phyloP scores from a whole-genome alignment of 805 yeast species.

The Yarrowia sp. region DNA sequence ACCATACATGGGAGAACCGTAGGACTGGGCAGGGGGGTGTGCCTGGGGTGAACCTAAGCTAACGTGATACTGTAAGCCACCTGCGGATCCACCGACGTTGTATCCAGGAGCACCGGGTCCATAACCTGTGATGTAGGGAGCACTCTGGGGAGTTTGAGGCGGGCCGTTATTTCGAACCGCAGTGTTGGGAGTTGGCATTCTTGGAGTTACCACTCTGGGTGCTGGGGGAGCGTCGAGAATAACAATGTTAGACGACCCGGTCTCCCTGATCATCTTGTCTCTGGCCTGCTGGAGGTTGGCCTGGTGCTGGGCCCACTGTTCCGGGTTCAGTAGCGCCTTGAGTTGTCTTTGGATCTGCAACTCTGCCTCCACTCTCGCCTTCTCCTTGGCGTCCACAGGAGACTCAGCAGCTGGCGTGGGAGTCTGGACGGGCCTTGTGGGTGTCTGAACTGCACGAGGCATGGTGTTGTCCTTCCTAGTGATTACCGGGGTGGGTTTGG shows the following conservation, averaged over 20 bases:
- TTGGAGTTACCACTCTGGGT: not conserved
- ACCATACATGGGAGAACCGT: too few species aligned
- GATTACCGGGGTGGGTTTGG: too few species aligned
- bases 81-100: not conserved
- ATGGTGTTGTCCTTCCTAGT: too few species aligned
- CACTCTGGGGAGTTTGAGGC: not conserved
- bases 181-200: not conserved
- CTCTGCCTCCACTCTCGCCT: not conserved
- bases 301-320: slow-evolving; percentile 1
- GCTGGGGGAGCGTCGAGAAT: not conserved
- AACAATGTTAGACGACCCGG: not conserved
- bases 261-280: not conserved
- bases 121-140: not conserved
- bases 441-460: too few species aligned
- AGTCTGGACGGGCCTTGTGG: too few species aligned
- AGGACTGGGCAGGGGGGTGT: too few species aligned
- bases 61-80: too few species aligned
- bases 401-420: too few species aligned
- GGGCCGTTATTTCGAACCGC: too few species aligned
- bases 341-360: not conserved
- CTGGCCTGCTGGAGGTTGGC: not conserved
- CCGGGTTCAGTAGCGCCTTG: not conserved
- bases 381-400: not conserved
- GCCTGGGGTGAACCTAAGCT: too few species aligned
- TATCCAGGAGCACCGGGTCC: slow-evolving; percentile 1